phyloP scores from a whole-genome alignment of 2,329 filamentous ascomycete genomes.

The Ophiocordyceps camponoti-rufipedis region DNA sequence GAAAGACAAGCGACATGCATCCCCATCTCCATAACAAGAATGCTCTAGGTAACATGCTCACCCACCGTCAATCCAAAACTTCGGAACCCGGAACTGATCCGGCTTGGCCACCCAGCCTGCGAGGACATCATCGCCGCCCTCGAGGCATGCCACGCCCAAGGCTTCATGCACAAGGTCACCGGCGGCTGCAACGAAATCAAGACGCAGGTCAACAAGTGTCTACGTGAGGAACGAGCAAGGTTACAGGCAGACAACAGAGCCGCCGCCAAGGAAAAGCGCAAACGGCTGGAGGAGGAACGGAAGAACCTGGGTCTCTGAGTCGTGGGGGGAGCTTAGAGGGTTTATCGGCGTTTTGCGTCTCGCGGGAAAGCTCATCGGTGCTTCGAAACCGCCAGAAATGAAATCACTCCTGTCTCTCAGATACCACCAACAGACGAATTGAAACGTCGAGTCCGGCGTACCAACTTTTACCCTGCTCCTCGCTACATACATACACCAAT shows the following conservation, averaged over 20 bases:
- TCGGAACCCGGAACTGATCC: background rate
- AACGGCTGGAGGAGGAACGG: constrained; percentile 58
- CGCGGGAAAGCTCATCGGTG: background rate
- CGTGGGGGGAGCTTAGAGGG: background rate
- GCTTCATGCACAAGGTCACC: constrained; percentile 80
- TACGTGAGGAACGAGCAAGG: constrained; percentile 63
- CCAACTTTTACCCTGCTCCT: background rate
- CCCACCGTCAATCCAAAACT: background rate
- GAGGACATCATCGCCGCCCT: constrained; percentile 86
- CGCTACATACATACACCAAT: background rate
- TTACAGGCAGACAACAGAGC: constrained; percentile 59
- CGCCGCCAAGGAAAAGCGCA: constrained; percentile 47
- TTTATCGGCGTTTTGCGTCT: background rate
- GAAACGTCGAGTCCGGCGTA: background rate
- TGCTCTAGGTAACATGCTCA: constrained; percentile 48
- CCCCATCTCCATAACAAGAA: constrained; percentile 90
- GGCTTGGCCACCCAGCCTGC: constrained; percentile 47
- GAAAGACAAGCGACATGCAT: constrained; percentile 49
- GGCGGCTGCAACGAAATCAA: constrained; percentile 87
- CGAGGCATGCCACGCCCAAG: constrained; percentile 84
- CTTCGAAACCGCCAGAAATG: no score
- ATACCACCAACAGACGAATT: background rate
- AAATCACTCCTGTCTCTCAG: no score
- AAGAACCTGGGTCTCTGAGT: constrained; percentile 23
- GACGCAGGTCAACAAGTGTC: constrained; percentile 64